Base-by-base conservation (phyloP, 768 basidiomycete genomes). In the Roridomyces roridus region DNA sequence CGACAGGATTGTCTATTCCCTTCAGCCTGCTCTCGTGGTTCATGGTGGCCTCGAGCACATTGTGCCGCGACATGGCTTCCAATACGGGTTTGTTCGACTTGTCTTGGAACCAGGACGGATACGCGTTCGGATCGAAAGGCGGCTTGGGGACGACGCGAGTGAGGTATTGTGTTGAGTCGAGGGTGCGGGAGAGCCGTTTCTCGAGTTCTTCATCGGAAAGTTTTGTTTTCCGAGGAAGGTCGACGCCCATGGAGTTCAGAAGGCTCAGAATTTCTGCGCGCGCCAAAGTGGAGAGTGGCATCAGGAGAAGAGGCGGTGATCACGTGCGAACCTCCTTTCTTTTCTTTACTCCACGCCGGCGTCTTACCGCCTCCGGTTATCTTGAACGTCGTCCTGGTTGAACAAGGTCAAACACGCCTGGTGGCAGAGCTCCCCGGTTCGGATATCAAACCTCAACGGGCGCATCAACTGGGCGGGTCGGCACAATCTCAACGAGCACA, bases 171-270 rank as follows among this genome's bases (percentile, higher is more conserved):
- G 52, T 40, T 11, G 46, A 35, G 46, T 60, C 55, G 25, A 61
- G 51, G 17, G 55, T 37, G 44, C 56, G 56, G 29, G 55, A 57
- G 17, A 61, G 55, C 0, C 55, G 55, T 29, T 53, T 57, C 42
- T 61, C 60, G 25, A 61, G 55, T 28, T 61, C 60, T 14, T 23
- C 24, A 34, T 57, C 60, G 6, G 45, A 28, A 25, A 61, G 60
- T 18, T 61, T 61, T 1, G 60, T 61, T 39, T 57, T 61, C n/a
- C 12, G 39, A 2, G 60, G 60, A 31, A 31, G 4, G 35, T 23
- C 18, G 17, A 26, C 24, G 24, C 25, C 9, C 23, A 28, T 28
- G 24, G 15, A 26, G 24, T 25, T 51, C 10, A 51, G 28, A 0
- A 51, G 49, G 20, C 20, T 21, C 28, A 51, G 28, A 2, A 51